Evolutionary conservation across 805 yeast genomes (phyloP).

Genomic region (Myxozyma lipomycoides): DNA sequence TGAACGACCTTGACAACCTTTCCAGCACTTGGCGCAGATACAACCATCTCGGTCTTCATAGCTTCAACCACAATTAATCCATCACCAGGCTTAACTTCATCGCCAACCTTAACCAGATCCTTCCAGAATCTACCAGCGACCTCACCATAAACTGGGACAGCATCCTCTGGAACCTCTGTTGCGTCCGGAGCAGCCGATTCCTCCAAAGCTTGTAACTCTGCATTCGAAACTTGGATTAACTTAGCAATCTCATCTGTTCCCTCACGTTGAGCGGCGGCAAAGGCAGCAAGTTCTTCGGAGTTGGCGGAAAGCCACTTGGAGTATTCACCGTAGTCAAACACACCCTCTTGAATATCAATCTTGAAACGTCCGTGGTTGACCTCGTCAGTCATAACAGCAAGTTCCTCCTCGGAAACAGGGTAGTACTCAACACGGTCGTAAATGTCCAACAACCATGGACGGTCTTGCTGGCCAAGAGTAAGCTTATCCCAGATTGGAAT

Average conservation of each 20-base stretch:
- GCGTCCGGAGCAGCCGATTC: constrained; percentile 41
- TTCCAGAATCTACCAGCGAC: constrained; percentile 97
- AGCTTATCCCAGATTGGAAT: constrained; percentile 97
- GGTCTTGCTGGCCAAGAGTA: constrained; percentile 62
- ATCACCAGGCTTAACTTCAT: constrained; percentile 65
- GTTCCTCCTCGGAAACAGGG: constrained; percentile 81
- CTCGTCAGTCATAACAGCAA: constrained; percentile 66
- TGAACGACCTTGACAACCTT: constrained; percentile 70
- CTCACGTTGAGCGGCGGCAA: constrained; percentile 69
- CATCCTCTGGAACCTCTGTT: constrained; percentile 68
- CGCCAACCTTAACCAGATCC: constrained; percentile 75
- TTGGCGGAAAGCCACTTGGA: constrained; percentile 72
- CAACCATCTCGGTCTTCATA: constrained; percentile 97
- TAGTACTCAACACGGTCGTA: constrained; percentile 94
- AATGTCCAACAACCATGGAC: constrained; percentile 89
- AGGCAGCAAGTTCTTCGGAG: constrained; percentile 64
- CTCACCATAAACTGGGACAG: constrained; percentile 85
- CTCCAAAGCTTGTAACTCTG: constrained; percentile 60
- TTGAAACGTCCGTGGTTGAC: constrained; percentile 75
- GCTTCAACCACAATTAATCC: constrained; percentile 90
- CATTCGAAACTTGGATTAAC: constrained; percentile 75
- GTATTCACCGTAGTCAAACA: constrained; percentile 79
- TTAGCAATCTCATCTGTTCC: constrained; percentile 81
- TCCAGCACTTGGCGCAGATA: constrained; percentile 61
- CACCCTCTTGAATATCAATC: constrained; percentile 69